Evolutionary conservation across 1,284 basidiomycete species (phyloP), one percentile per base, ranked within the genome.

Genomic region (Marasmius tenuissimus): DNA sequence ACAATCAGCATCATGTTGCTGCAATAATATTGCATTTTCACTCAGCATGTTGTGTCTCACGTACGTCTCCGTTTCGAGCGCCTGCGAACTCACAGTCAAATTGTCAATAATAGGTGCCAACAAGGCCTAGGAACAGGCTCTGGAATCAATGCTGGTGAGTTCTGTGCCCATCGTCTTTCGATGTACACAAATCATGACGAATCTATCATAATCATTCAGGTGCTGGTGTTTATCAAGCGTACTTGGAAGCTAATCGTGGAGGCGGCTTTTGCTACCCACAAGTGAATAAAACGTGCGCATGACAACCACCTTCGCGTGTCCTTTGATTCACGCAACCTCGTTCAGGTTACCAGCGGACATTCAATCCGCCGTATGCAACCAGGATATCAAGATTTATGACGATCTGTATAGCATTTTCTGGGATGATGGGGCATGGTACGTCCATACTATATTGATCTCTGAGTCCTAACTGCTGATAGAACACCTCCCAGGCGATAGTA

Each of bases 11-110:
- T 55, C 65, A 11, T 73, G 72, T 37, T 74, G 72, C 58, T 74
- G 72, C 54, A 74, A 73, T 52, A 69, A 68, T 33, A 60, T 73
- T 35, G 63, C 72, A 3, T 73, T 69, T 61, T 66, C 70, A 18
- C 65, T 74, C 16, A 70, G 69, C 55, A 74, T 72, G 72, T 65
- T 74, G 4, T 74, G 72, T 58, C 65, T 73, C 56, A 73, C 72
- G 72, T 73, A 52, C 53, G 68, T 62, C 20, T 10, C n/a, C n/a
- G 22, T 39, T 20, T 8, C 34, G 18, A 39, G 18, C 22, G 27
- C 22, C 20, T 42, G 10, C 35, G 4, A 12, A 22, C 35, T 51
- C 18, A 6, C 22, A 54, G 39, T 60, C 14, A 6, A 5, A 16
- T 45, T 5, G 6, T 52, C 38, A 64, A 60, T 65, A 1, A 11